A percentile compares a stretch with the other conserved stretches of the same genome.
phyloP scores from a whole-genome alignment of 2,329 filamentous ascomycete genomes.

The Paecilomyces variotii region DNA sequence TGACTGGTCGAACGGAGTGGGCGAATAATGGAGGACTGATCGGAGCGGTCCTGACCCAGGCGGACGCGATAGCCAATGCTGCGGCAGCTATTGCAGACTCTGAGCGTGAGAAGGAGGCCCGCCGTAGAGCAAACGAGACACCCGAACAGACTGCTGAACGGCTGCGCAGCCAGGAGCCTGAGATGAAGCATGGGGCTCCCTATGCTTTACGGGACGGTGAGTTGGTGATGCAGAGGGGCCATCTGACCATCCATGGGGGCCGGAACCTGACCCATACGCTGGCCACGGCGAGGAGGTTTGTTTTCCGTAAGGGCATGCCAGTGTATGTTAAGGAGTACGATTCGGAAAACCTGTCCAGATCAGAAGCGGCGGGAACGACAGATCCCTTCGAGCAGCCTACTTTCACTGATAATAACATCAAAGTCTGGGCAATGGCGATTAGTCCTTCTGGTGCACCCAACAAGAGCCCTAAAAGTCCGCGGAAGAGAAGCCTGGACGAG shows the following conservation, averaged over 20 bases:
- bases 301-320: constrained; percentile 76
- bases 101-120: constrained; percentile 30
- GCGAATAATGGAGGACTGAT: constrained; percentile 69
- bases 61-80: constrained; percentile 53
- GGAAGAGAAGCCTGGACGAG: constrained; percentile 45
- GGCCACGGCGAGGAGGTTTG: constrained; percentile 74
- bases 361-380: constrained; percentile 10
- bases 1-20: constrained; percentile 74
- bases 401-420: constrained; percentile 67
- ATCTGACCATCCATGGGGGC: constrained; percentile 65
- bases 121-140: constrained; percentile 10
- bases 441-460: constrained; percentile 7
- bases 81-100: constrained; percentile 38
- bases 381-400: constrained; percentile 47
- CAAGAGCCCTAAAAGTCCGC: constrained; percentile 20
- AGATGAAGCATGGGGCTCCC: constrained; percentile 13
- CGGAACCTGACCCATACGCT: constrained; percentile 72
- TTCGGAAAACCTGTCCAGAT: constrained; percentile 17
- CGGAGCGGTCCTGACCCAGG: constrained; percentile 76
- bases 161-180: neutral
- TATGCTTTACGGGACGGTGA: constrained; percentile 19
- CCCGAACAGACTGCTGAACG: constrained; percentile 3
- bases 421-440: constrained; percentile 75
- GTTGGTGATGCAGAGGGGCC: constrained; percentile 18
- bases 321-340: constrained; percentile 63